Evolutionary conservation across 2,329 filamentous ascomycete species (phyloP).

Genomic region (Teratosphaeria viscida): DNA sequence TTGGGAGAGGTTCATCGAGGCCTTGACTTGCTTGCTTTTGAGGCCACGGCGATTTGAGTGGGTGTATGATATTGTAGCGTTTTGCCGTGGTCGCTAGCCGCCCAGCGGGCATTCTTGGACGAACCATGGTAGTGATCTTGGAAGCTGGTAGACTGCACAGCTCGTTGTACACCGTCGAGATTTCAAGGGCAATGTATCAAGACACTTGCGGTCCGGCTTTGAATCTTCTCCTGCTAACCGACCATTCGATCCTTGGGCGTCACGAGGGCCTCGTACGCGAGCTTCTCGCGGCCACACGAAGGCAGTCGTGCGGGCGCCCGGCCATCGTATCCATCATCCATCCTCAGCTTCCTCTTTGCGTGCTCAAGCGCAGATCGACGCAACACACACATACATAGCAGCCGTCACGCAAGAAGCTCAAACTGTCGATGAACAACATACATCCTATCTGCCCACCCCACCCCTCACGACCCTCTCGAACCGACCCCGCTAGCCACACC

Average conservation of each 20-base stretch:
- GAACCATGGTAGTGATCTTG: background rate
- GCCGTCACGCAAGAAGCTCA: no score
- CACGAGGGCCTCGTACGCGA: no score
- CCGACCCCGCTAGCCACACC: slow-evolving; percentile 8
- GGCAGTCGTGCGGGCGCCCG: no score
- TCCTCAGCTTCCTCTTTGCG: no score
- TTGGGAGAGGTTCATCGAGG: background rate
- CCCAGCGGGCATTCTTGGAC: background rate
- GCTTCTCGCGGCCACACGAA: no score
- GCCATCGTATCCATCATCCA: no score
- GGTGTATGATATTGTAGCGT: background rate
- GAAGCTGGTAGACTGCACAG: background rate
- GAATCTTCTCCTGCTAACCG: no score
- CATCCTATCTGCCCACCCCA: background rate
- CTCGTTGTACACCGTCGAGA: background rate
- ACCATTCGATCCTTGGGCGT: no score
- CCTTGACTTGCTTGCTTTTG: background rate
- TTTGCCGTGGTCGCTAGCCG: background rate
- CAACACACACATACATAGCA: no score
- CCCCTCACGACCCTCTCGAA: background rate
- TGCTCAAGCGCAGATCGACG: no score
- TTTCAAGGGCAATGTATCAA: no score
- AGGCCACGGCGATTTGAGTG: background rate
- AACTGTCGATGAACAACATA: background rate
- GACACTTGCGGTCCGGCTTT: no score